phyloP scores from a whole-genome alignment of 768 basidiomycete species.

The Amanita brunnescens region DNA sequence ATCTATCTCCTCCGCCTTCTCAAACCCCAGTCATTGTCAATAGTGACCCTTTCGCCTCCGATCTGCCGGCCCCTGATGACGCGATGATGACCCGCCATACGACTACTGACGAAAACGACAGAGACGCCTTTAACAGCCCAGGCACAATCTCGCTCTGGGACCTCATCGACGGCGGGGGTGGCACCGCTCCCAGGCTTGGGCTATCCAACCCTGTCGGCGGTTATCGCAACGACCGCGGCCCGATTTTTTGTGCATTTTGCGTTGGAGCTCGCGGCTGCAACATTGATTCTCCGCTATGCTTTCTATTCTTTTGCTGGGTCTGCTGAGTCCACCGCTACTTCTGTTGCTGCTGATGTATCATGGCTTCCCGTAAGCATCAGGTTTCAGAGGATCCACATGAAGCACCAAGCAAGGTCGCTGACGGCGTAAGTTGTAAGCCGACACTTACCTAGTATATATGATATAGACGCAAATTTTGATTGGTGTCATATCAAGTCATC shows the following conservation, averaged over 20 bases:
- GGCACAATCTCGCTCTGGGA: conserved; percentile 18
- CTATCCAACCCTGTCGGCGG: background rate
- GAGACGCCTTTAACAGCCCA: conserved; percentile 21
- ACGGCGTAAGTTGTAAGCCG: too few relatives aligned
- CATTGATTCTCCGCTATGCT: conserved; percentile 16
- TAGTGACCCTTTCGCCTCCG: background rate
- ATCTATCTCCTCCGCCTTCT: background rate
- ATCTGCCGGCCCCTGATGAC: background rate
- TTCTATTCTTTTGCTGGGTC: background rate
- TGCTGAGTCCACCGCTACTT: too few relatives aligned
- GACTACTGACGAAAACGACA: conserved; percentile 33
- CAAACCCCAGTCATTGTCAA: conserved; percentile 1
- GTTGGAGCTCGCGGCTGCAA: conserved; percentile 5
- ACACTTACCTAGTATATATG: too few relatives aligned
- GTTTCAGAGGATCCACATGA: too few relatives aligned
- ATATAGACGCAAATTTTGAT: too few relatives aligned
- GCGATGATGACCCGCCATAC: background rate
- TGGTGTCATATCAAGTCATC: too few relatives aligned
- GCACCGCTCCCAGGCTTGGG: background rate
- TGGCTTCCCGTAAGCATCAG: too few relatives aligned
- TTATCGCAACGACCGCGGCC: background rate
- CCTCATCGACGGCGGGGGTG: conserved; percentile 9
- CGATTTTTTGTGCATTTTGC: background rate
- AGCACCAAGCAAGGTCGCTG: too few relatives aligned
- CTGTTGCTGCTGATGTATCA: too few relatives aligned